Conservation (phyloP, 371 early-diverging fungal species). For the Rhizomucor miehei region DNA sequence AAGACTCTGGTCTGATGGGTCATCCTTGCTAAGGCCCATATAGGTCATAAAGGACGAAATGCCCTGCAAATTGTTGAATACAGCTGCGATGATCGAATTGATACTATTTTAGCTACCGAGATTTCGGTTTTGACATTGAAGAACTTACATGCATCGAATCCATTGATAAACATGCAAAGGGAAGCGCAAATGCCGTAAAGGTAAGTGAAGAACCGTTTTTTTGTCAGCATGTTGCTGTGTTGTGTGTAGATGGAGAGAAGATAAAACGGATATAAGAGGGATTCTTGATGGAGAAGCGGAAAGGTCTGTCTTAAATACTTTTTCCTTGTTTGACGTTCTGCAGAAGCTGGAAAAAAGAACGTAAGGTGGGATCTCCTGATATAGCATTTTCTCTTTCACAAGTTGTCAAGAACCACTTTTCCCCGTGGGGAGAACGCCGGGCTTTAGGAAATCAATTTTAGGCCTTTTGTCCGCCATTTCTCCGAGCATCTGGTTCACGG, state of each 20-base stretch:
- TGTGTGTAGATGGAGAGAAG: background rate
- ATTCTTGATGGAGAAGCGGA: background rate
- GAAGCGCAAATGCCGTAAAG: conserved; percentile 16
- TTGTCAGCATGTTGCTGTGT: conserved; percentile 8
- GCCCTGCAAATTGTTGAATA: conserved; percentile 27
- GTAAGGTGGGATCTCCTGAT: too few relatives aligned
- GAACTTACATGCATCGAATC: conserved; percentile 26
- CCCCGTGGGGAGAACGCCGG: conserved; percentile 14
- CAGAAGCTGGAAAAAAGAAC: too few relatives aligned
- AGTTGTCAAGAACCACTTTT: background rate
- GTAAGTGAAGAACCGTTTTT: conserved; percentile 17
- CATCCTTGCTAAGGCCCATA: conserved; percentile 15
- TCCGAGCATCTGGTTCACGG: background rate
- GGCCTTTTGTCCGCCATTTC: conserved; percentile 11
- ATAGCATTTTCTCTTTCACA: too few relatives aligned
- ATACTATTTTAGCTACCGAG: background rate
- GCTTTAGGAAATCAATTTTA: conserved; percentile 5
- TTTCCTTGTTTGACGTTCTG: background rate
- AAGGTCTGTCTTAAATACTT: conserved; percentile 1
- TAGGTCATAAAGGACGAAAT: conserved; percentile 17
- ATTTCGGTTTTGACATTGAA: background rate
- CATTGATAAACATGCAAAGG: conserved; percentile 29
- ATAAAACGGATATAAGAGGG: background rate
- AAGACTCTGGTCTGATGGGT: conserved; percentile 14
- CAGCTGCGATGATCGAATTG: conserved; percentile 9